Conservation (phyloP, 148 eudicot species). For the Gaultheria prostrata region DNA sequence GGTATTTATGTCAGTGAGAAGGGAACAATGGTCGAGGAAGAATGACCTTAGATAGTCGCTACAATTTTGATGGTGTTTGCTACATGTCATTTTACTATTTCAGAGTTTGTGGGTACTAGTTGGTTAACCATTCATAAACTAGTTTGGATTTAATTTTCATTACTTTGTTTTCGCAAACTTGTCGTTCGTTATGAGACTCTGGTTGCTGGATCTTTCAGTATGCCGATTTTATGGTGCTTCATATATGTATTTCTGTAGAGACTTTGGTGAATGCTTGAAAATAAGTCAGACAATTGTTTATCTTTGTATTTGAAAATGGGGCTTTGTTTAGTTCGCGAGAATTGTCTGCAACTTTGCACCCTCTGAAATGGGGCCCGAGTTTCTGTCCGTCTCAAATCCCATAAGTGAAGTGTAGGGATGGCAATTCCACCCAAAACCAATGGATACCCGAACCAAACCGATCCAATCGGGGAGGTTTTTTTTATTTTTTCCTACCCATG, state of each 20-base stretch:
- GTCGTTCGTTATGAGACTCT: neutral
- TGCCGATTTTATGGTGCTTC: neutral
- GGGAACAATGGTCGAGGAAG: slow-evolving; percentile 39
- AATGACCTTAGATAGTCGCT: slow-evolving; percentile 20
- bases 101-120: too few species aligned
- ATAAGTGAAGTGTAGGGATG: too few species aligned
- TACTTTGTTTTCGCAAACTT: slow-evolving; percentile 5
- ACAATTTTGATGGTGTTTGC: neutral
- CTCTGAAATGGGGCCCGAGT: neutral
- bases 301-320: neutral
- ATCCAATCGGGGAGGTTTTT: too few species aligned
- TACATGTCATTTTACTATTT: neutral
- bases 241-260: neutral
- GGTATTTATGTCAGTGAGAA: slow-evolving; percentile 63
- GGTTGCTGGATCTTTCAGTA: neutral
- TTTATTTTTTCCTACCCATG: too few species aligned
- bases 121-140: neutral
- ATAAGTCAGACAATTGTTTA: neutral
- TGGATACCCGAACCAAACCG: too few species aligned
- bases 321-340: neutral
- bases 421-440: too few species aligned
- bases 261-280: neutral
- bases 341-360: neutral
- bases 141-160: neutral
- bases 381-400: too few species aligned